Conservation (phyloP, 2,329 filamentous ascomycete species). For the Aspergillus arachidicola region DNA sequence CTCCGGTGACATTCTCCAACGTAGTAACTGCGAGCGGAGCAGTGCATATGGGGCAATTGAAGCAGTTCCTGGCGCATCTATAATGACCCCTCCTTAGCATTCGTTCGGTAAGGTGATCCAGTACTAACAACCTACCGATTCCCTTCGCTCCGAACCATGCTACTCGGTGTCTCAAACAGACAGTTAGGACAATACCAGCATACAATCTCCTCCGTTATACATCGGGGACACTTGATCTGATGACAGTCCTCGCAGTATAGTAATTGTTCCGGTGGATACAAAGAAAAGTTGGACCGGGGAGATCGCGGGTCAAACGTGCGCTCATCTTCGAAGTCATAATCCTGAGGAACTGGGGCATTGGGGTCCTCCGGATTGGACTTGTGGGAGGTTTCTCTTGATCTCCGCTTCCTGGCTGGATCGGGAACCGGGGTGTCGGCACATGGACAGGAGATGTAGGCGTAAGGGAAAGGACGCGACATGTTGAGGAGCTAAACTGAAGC, state of each 20-base stretch:
- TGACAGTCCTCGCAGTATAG: constrained; percentile 98
- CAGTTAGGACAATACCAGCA: constrained; percentile 96
- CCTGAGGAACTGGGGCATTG: constrained; percentile 30
- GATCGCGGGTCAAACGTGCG: constrained; percentile 83
- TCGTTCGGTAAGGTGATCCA: neutral
- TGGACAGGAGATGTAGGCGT: constrained; percentile 66
- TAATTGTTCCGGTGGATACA: constrained; percentile 90
- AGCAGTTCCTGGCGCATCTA: constrained; percentile 92
- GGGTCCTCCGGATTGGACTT: constrained; percentile 33
- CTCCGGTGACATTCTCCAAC: constrained; percentile 59
- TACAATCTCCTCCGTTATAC: constrained; percentile 88
- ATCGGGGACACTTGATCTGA: constrained; percentile 90
- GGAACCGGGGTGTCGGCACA: constrained; percentile 56
- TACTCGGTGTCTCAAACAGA: constrained; percentile 92
- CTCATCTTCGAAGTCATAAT: constrained; percentile 67
- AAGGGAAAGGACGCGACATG: constrained; percentile 63
- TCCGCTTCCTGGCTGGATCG: constrained; percentile 42
- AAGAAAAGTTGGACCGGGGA: constrained; percentile 82
- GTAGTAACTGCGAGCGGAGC: constrained; percentile 76
- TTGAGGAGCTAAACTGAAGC: constrained; percentile 2
- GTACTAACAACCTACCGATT: constrained; percentile 67
- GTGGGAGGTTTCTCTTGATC: constrained; percentile 38
- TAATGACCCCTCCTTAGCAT: neutral
- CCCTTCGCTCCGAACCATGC: constrained; percentile 86
- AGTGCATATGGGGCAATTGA: constrained; percentile 88